phyloP scores from a whole-genome alignment of 2,329 filamentous ascomycete genomes.

The Sporothrix mexicana region DNA sequence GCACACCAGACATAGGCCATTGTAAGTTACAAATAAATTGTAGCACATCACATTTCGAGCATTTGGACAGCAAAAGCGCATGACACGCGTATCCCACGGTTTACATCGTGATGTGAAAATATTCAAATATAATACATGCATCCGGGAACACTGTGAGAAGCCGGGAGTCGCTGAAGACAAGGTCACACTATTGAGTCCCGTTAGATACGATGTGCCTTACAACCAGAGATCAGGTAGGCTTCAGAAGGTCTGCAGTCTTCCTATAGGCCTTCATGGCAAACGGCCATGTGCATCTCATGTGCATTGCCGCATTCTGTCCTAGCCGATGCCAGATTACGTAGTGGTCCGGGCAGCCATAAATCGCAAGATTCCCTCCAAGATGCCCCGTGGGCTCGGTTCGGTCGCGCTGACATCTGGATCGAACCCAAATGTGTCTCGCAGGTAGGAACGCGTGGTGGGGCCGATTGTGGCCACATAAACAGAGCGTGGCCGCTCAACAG shows the following conservation, averaged over 20 bases:
- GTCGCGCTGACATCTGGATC: slow-evolving; percentile 80
- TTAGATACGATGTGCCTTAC: too few relatives aligned
- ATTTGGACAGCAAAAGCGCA: too few relatives aligned
- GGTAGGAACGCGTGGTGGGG: slow-evolving; percentile 82
- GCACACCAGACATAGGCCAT: too few relatives aligned
- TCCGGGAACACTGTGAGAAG: too few relatives aligned
- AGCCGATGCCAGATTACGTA: background rate
- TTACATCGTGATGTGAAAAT: too few relatives aligned
- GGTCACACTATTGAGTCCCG: too few relatives aligned
- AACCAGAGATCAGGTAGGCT: too few relatives aligned
- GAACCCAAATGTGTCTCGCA: slow-evolving; percentile 68
- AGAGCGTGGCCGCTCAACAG: slow-evolving; percentile 40
- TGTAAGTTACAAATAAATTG: background rate
- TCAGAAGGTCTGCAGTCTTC: too few relatives aligned
- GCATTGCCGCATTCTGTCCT: background rate
- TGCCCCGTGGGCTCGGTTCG: slow-evolving; percentile 80
- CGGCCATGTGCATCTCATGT: background rate
- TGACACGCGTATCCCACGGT: too few relatives aligned
- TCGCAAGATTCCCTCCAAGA: slow-evolving; percentile 69
- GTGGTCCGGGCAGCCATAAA: slow-evolving; percentile 45
- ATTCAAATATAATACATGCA: too few relatives aligned
- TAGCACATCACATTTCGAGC: too few relatives aligned
- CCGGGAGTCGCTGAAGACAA: too few relatives aligned
- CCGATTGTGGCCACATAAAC: slow-evolving; percentile 86
- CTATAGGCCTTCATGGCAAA: background rate